Evolutionary conservation across 2,329 filamentous ascomycete genomes (phyloP), one percentile per base, ranked within the genome.

Genomic region (Stagonosporopsis tanaceti): DNA sequence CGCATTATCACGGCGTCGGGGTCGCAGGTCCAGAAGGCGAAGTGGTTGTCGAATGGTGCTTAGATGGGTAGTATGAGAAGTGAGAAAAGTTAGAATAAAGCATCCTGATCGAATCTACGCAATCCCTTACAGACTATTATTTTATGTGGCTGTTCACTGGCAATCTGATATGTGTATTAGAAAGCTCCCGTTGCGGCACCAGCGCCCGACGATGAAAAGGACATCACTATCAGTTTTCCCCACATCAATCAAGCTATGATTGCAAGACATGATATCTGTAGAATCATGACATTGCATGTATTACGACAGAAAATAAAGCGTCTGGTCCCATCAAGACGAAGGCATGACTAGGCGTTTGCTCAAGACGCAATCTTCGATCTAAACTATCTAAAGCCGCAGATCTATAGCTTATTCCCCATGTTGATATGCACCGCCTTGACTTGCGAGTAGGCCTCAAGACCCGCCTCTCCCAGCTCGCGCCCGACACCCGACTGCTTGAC

Each of bases 401-500:
- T 34, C 40, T 48, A 60, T n/a, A 60, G 45, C 35, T 50, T 60
- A 6, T 53, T 60, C 2, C 59, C 59, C 54, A 61, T 50, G 17
- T 61, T 61, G 17, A 61, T 51, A 20, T 61, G 59, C 17, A 61
- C 59, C 8, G 59, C 59, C 41, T 61, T 61, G n/a, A 58, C 32
- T 34, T 61, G 59, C 8, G 59, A 54, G 20, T 61, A 61, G n/a
- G 59, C 54, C 20, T 58, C 54, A 9, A 61, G 25, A 2, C 54
- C 57, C 25, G 48, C 50, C 30, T 59, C 45, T 77, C 84, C 84
- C 8, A 85, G 71, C 71, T 87, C 85, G 39, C 84, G 76, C 4
- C 85, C 85, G 66, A 87, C 82, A 6, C 84, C 84, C 66, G 77
- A 81, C 72, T 85, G 80, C 73, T 87, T 87, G 11, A 84, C 80